These are phyloP conservation scores for Claviceps fusiformis DNA, from an alignment of 2,329 filamentous ascomycete species.

Conservation along the genomic window DNA sequence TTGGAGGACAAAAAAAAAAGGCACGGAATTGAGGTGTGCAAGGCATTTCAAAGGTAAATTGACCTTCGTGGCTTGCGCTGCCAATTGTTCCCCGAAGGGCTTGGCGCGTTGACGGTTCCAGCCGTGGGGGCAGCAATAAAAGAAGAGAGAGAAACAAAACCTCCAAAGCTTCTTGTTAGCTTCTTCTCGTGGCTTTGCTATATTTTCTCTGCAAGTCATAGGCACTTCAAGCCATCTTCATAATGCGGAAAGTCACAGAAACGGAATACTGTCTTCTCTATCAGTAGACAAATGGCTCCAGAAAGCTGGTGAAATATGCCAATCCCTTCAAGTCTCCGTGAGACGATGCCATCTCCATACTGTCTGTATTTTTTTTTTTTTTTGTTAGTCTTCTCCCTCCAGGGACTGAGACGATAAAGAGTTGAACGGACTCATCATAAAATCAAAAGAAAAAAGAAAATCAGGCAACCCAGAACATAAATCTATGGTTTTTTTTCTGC, in stretches of 20 bases:
- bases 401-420: background rate
- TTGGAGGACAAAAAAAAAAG: too few relatives aligned
- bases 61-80: too few relatives aligned
- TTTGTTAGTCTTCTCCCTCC: background rate
- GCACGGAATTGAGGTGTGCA: too few relatives aligned
- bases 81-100: too few relatives aligned
- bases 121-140: too few relatives aligned
- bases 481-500: constrained; percentile 5
- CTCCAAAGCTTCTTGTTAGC: too few relatives aligned
- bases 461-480: constrained; percentile 1
- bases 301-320: background rate
- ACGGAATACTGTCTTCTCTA: background rate
- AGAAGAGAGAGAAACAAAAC: too few relatives aligned
- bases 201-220: background rate
- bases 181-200: background rate
- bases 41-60: too few relatives aligned
- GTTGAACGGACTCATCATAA: background rate
- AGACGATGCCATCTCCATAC: background rate
- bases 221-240: background rate
- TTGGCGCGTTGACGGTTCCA: too few relatives aligned
- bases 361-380: background rate
- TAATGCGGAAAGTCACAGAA: background rate
- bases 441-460: background rate
- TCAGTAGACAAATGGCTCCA: background rate
- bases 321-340: background rate